phyloP scores from a whole-genome alignment of 345 rosid species.

The Linum tenue region DNA sequence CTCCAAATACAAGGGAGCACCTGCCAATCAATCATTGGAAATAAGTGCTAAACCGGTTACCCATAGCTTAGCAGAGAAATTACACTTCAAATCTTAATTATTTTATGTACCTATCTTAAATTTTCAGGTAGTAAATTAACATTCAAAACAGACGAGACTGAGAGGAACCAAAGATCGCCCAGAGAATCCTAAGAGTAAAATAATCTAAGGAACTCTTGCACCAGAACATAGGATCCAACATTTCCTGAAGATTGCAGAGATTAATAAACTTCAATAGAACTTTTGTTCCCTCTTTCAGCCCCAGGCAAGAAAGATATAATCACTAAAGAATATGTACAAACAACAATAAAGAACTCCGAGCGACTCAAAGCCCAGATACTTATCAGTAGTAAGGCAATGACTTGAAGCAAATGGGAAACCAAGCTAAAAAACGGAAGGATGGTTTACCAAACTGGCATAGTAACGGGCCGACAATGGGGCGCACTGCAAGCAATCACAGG shows the following conservation, averaged over 20 bases:
- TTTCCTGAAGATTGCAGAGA: not conserved
- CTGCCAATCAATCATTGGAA: constrained; percentile 95
- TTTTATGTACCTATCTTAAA: not conserved
- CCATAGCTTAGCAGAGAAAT: constrained; percentile 19
- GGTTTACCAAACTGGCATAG: constrained; percentile 3
- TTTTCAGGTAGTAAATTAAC: not conserved
- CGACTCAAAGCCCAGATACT: not conserved
- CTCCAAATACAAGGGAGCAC: constrained; percentile 92
- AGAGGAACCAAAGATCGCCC: too few relatives aligned
- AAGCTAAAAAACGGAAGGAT: not conserved
- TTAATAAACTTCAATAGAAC: not conserved
- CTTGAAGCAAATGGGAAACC: not conserved
- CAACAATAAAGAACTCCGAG: not conserved
- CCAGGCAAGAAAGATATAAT: too few relatives aligned
- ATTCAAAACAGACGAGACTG: too few relatives aligned
- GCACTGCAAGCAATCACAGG: constrained; percentile 9
- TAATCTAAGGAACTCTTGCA: not conserved
- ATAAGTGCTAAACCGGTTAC: constrained; percentile 73
- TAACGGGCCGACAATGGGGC: constrained; percentile 6
- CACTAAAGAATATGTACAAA: too few relatives aligned
- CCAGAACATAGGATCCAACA: not conserved
- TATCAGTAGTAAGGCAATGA: too few relatives aligned
- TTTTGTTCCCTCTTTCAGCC: not conserved
- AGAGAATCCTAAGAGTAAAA: too few relatives aligned
- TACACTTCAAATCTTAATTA: constrained; percentile 2